Percentiles rank a stretch among this genome's conserved stretches.
Conservation (phyloP, 1,284 basidiomycete genomes). For the Puccinia horiana region DNA sequence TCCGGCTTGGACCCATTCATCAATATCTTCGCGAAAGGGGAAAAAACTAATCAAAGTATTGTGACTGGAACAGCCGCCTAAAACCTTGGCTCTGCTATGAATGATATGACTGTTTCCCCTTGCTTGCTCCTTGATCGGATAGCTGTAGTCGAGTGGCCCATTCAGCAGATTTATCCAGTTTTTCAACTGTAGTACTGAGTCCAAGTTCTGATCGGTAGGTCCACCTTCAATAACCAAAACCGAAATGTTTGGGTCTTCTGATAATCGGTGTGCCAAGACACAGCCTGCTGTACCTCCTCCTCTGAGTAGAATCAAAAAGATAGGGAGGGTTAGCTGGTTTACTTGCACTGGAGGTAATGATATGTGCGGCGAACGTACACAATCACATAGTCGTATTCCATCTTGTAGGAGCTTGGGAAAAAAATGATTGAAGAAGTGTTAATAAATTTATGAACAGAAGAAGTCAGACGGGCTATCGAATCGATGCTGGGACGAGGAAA, state of each 20-base stretch:
- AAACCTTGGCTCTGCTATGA: constrained; percentile 58
- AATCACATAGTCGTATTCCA: constrained; percentile 32
- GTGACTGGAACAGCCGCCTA: constrained; percentile 59
- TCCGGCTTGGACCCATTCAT: constrained; percentile 56
- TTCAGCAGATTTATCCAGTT: constrained; percentile 59
- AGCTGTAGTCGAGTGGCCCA: constrained; percentile 58
- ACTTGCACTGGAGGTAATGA: not conserved
- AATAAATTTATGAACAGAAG: not conserved
- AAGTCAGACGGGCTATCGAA: too few species aligned
- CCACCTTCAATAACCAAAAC: constrained; percentile 60
- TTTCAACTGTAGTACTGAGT: constrained; percentile 56
- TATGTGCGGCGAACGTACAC: not conserved
- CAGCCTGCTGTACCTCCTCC: constrained; percentile 57
- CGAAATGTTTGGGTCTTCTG: constrained; percentile 56
- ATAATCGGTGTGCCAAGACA: constrained; percentile 58
- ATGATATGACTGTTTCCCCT: constrained; percentile 59
- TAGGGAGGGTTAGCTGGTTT: not conserved
- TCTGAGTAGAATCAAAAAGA: not conserved
- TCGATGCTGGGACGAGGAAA: not conserved
- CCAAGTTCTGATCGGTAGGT: constrained; percentile 54
- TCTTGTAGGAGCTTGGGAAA: not conserved
- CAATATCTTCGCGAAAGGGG: constrained; percentile 58
- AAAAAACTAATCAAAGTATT: constrained; percentile 60
- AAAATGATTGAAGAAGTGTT: not conserved
- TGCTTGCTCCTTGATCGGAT: constrained; percentile 57